Percentiles rank a stretch among this genome's conserved stretches.
Evolutionary conservation across 2,329 filamentous ascomycete species (phyloP).

Genomic region (Arachnomyces sp.): DNA sequence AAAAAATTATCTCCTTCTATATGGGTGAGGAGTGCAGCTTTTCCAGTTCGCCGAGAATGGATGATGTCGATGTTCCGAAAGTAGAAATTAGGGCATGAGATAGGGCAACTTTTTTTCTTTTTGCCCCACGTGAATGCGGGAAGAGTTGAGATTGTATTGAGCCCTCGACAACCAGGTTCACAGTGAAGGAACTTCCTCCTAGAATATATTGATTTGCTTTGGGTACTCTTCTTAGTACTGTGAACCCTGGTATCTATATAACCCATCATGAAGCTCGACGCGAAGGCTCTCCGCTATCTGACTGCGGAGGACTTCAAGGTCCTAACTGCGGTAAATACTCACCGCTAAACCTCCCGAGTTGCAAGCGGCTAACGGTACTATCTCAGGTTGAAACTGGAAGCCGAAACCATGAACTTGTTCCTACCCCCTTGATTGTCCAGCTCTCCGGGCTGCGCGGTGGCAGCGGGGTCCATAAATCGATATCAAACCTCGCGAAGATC

Average conservation of each 20-base stretch:
- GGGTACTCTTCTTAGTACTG: background rate
- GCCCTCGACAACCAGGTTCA: slow-evolving; percentile 5
- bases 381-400: slow-evolving; percentile 80
- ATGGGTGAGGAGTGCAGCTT: background rate
- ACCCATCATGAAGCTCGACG: slow-evolving; percentile 79
- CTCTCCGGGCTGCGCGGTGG: slow-evolving; percentile 71
- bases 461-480: slow-evolving; percentile 73
- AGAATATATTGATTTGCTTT: too few relatives aligned
- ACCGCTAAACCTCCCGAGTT: slow-evolving; percentile 17
- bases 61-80: slow-evolving; percentile 12
- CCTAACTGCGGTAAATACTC: slow-evolving; percentile 66
- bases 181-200: too few relatives aligned
- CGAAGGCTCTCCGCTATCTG: slow-evolving; percentile 86
- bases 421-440: slow-evolving; percentile 77
- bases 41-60: background rate
- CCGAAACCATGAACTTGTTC: slow-evolving; percentile 95
- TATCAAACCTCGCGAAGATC: slow-evolving; percentile 84
- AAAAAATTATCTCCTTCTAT: background rate
- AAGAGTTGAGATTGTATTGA: slow-evolving; percentile 7
- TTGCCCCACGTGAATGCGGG: slow-evolving; percentile 10
- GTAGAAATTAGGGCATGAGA: slow-evolving; percentile 28
- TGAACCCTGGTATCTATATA: background rate
- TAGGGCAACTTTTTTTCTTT: slow-evolving; percentile 31
- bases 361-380: slow-evolving; percentile 31
- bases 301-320: slow-evolving; percentile 91